A percentile compares a stretch with the other conserved stretches of the same genome.
Evolutionary conservation across 495 filamentous ascomycete genomes (phyloP).

Genomic region (Penicillium parvum): DNA sequence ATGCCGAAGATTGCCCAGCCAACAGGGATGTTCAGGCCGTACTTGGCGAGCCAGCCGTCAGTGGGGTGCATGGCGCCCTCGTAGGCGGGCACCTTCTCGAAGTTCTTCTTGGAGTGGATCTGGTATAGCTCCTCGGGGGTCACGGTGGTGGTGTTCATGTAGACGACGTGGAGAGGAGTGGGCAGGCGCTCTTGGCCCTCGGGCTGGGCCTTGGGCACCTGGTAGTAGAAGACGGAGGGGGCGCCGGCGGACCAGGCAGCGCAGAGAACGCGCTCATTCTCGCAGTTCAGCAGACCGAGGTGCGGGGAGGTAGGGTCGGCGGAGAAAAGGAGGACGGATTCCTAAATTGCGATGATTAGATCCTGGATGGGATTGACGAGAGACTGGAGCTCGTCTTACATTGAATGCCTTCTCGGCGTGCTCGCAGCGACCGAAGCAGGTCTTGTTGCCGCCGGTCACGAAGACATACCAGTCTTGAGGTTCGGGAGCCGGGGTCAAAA

Average conservation of each 20-base stretch:
- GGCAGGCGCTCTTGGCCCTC: constrained; percentile 34
- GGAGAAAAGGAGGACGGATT: constrained; percentile 65
- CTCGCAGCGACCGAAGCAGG: constrained; percentile 66
- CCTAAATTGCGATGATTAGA: constrained; percentile 32
- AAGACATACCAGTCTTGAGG: constrained; percentile 79
- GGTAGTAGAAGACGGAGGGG: constrained; percentile 68
- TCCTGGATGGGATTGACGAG: constrained; percentile 1
- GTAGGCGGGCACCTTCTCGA: constrained; percentile 50
- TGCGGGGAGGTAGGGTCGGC: constrained; percentile 62
- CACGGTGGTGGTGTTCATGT: constrained; percentile 62
- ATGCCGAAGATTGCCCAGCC: constrained; percentile 65
- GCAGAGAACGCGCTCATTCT: constrained; percentile 74
- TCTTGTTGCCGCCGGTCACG: constrained; percentile 81
- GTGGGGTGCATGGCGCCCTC: constrained; percentile 79
- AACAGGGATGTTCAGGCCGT: constrained; percentile 57
- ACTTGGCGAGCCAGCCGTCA: constrained; percentile 64
- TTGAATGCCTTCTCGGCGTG: constrained; percentile 53
- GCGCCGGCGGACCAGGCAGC: constrained; percentile 70
- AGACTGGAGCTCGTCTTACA: constrained; percentile 29
- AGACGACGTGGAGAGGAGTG: constrained; percentile 51
- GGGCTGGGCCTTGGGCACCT: constrained; percentile 56
- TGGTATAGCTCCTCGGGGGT: constrained; percentile 58
- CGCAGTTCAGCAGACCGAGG: constrained; percentile 73
- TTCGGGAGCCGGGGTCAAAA: constrained; percentile 59
- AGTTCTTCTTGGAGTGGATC: constrained; percentile 60